Conservation (phyloP, 2,329 filamentous ascomycete species). For the Akanthomyces uredinophilus region DNA sequence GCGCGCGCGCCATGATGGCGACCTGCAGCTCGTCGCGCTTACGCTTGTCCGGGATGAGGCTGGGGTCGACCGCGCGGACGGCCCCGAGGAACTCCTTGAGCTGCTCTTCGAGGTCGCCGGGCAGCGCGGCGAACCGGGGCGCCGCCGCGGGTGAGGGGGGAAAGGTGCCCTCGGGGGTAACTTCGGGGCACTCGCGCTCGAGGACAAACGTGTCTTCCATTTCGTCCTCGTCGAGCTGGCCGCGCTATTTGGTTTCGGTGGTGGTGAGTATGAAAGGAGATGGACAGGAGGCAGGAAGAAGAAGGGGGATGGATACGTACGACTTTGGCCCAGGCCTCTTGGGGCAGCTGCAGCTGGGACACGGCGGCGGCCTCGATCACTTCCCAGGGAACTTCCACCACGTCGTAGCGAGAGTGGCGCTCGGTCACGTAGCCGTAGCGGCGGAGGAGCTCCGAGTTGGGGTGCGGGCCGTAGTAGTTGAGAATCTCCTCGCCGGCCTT, state of each 20-base stretch:
- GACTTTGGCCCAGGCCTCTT: slow-evolving; percentile 36
- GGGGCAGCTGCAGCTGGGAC: slow-evolving; percentile 33
- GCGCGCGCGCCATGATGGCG: slow-evolving; percentile 33
- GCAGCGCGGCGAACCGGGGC: background rate
- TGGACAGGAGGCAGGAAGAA: too few relatives aligned
- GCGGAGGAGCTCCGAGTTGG: slow-evolving; percentile 74
- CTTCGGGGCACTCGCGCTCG: slow-evolving; percentile 49
- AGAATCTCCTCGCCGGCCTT: slow-evolving; percentile 69
- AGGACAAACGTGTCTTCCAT: slow-evolving; percentile 72
- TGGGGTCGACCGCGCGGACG: slow-evolving; percentile 39
- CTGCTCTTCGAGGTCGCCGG: slow-evolving; percentile 43
- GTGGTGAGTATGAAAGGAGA: slow-evolving; percentile 20
- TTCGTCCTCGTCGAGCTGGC: slow-evolving; percentile 56
- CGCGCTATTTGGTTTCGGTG: slow-evolving; percentile 26
- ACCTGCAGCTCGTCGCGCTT: slow-evolving; percentile 43
- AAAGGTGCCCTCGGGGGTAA: slow-evolving; percentile 44
- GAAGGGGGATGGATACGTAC: slow-evolving; percentile 30
- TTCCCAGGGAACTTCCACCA: slow-evolving; percentile 68
- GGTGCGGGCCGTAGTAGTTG: slow-evolving; percentile 84
- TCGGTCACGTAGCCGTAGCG: slow-evolving; percentile 84
- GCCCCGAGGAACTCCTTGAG: slow-evolving; percentile 46
- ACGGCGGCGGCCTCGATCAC: slow-evolving; percentile 46
- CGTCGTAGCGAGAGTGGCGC: slow-evolving; percentile 73
- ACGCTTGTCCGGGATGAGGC: slow-evolving; percentile 43
- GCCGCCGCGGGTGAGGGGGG: slow-evolving; percentile 44